Conservation (phyloP, 2,329 filamentous ascomycete genomes). For the Allantophomopsis cytisporea region DNA sequence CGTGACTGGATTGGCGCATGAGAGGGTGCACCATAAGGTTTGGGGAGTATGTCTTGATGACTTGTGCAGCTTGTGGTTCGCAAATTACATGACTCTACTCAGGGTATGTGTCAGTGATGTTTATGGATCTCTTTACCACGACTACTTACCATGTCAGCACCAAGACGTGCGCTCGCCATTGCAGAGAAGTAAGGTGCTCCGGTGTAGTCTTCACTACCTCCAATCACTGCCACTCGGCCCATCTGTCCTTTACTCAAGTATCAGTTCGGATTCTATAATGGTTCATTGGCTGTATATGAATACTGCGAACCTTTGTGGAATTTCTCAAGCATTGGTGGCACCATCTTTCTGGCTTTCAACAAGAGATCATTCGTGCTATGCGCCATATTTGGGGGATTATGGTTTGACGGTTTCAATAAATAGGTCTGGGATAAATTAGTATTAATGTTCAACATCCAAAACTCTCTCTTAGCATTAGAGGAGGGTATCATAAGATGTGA, state of each 20-base stretch:
- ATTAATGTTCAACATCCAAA: too few species aligned
- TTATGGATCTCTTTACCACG: background rate
- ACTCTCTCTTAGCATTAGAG: too few species aligned
- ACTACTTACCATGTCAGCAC: slow-evolving; percentile 67
- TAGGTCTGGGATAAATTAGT: too few species aligned
- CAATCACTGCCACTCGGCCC: slow-evolving; percentile 84
- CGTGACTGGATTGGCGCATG: slow-evolving; percentile 61
- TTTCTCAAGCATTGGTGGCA: slow-evolving; percentile 87
- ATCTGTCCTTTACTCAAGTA: slow-evolving; percentile 57
- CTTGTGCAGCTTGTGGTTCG: slow-evolving; percentile 71
- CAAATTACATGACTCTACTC: slow-evolving; percentile 83
- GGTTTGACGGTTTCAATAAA: too few species aligned
- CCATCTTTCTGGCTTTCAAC: slow-evolving; percentile 70
- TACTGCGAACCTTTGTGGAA: slow-evolving; percentile 76
- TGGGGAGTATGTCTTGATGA: slow-evolving; percentile 96
- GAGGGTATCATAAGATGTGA: too few species aligned
- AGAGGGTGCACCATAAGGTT: slow-evolving; percentile 98
- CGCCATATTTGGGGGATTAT: slow-evolving; percentile 37
- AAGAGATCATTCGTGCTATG: slow-evolving; percentile 62
- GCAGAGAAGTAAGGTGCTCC: slow-evolving; percentile 97
- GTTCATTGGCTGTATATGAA: background rate
- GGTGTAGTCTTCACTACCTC: slow-evolving; percentile 91
- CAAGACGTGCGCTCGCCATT: slow-evolving; percentile 85
- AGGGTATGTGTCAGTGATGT: slow-evolving; percentile 14
- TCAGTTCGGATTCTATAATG: slow-evolving; percentile 1